Percentiles rank a stretch among this genome's conserved stretches.
Conservation (phyloP, 768 basidiomycete genomes). For the Vararia minispora region DNA sequence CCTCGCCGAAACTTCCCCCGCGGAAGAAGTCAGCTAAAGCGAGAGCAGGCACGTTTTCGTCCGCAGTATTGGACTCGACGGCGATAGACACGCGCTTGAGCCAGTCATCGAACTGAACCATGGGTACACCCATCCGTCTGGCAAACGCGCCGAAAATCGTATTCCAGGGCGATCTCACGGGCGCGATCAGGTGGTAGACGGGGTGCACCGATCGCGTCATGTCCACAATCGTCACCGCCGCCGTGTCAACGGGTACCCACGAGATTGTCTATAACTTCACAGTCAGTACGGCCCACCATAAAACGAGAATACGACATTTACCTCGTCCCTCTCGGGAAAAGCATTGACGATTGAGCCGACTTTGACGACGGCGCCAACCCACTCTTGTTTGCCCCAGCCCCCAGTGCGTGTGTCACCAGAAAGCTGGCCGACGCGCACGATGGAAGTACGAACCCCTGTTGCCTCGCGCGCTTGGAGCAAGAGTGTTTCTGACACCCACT, state of each 20-base stretch:
- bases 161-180: slow-evolving; percentile 14
- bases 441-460: not conserved
- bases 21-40: too few relatives aligned
- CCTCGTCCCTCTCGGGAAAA: slow-evolving; percentile 4
- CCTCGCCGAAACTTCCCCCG: too few relatives aligned
- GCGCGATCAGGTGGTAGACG: slow-evolving; percentile 17
- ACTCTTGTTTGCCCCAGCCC: slow-evolving; percentile 1
- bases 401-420: not conserved
- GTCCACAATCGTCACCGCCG: slow-evolving; percentile 18
- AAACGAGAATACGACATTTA: not conserved
- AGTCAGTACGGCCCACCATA: not conserved
- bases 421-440: slow-evolving; percentile 4
- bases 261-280: slow-evolving; percentile 9
- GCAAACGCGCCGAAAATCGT: slow-evolving; percentile 12
- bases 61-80: too few relatives aligned
- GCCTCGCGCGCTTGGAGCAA: not conserved
- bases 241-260: slow-evolving; percentile 19
- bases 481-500: slow-evolving; percentile 7
- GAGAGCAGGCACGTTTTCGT: too few relatives aligned
- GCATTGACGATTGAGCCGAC: slow-evolving; percentile 1
- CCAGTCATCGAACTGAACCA: slow-evolving; percentile 18
- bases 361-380: not conserved
- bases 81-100: too few relatives aligned
- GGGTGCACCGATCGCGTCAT: slow-evolving; percentile 9
- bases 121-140: slow-evolving; percentile 11